Evolutionary conservation across 768 basidiomycete species (phyloP), one percentile per base, ranked within the genome.

Genomic region (Psilocybe cyanescens): DNA sequence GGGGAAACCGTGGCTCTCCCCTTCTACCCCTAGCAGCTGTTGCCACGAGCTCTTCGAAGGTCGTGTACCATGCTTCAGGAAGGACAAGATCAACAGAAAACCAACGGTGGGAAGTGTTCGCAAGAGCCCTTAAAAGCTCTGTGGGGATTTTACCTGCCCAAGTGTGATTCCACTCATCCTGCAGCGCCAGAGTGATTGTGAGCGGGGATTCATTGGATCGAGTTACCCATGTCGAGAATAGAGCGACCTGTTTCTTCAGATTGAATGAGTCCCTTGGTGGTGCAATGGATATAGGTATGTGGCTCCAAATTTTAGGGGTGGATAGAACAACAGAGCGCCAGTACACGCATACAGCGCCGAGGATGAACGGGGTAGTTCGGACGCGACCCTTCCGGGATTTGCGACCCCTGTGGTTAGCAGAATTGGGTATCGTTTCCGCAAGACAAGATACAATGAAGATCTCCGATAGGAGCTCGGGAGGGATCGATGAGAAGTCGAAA

Each of bases 11-110:
- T 44, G 41, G 41, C 4, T 44, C 14, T 4, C 14, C 5, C 3
- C 14, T 44, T 16, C 41, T 44, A 5, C 14, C 1, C 3, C 4
- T 8, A 44, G 41, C 1, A 8, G 41, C 41, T 14, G 49, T 52
- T 8, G 28, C 37, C 16, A 50, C 30, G 30, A 58, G 39, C 7
- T 39, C 57, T 11, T 48, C 49, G 3, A 60, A 45, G 11, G 41
- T n/a, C 3, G 44, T 55, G 29, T 68, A 68, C 58, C 68, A 68
- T 16, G 58, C 59, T 48, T 68, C 65, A 1, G 68, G 68, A 28
- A 68, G 63, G 9, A 67, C 66, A 17, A 62, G 57, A 58, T 68
- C 60, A 28, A 67, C 53, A 7, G 60, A 60, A 24, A 31, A 55
- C 68, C 68, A 68, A 33, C 68, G 60, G 14, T 58, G 49, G 4